These are phyloP conservation scores for Pseudophaeomoniella oleicola DNA, from an alignment of 2,329 filamentous ascomycete genomes.

Conservation along the genomic window DNA sequence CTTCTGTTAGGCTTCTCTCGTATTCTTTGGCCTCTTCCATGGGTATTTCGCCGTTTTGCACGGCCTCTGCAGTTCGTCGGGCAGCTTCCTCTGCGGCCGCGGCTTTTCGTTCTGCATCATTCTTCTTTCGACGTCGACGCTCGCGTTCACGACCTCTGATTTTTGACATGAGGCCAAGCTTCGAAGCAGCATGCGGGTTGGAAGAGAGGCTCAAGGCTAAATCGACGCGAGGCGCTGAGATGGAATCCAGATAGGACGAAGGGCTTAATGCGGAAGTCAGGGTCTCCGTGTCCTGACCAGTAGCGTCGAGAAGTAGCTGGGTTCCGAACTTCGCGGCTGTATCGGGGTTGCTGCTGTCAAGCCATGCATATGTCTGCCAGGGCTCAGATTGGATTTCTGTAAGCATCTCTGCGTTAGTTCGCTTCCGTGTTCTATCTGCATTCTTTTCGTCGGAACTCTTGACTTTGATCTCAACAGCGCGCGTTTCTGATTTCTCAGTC, in stretches of 20 bases:
- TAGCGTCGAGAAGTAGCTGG: slow-evolving; percentile 46
- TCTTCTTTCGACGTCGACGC: slow-evolving; percentile 11
- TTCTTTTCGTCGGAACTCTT: slow-evolving; percentile 51
- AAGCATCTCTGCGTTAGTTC: slow-evolving; percentile 59
- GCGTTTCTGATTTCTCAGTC: slow-evolving; percentile 34
- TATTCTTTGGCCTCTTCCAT: background rate
- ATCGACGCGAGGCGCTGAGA: background rate
- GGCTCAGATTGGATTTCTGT: slow-evolving; percentile 64
- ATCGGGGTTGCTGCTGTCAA: slow-evolving; percentile 47
- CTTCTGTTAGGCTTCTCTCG: background rate
- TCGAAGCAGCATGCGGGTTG: slow-evolving; percentile 2
- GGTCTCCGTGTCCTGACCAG: slow-evolving; percentile 20
- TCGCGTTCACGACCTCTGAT: slow-evolving; percentile 12
- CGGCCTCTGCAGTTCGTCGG: slow-evolving; percentile 3
- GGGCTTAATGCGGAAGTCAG: background rate
- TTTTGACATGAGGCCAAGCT: slow-evolving; percentile 10
- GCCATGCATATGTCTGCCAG: slow-evolving; percentile 68
- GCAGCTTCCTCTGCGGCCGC: slow-evolving; percentile 1
- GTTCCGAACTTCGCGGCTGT: slow-evolving; percentile 66
- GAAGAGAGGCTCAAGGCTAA: background rate
- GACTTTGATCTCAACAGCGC: slow-evolving; percentile 74
- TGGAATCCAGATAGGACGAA: background rate
- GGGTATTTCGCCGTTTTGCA: slow-evolving; percentile 3
- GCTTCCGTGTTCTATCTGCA: slow-evolving; percentile 34
- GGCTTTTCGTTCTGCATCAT: slow-evolving; percentile 9